A percentile compares a stretch with the other conserved stretches of the same genome.
Conservation (phyloP, 2,329 filamentous ascomycete species). For the Microsporum ferrugineum region DNA sequence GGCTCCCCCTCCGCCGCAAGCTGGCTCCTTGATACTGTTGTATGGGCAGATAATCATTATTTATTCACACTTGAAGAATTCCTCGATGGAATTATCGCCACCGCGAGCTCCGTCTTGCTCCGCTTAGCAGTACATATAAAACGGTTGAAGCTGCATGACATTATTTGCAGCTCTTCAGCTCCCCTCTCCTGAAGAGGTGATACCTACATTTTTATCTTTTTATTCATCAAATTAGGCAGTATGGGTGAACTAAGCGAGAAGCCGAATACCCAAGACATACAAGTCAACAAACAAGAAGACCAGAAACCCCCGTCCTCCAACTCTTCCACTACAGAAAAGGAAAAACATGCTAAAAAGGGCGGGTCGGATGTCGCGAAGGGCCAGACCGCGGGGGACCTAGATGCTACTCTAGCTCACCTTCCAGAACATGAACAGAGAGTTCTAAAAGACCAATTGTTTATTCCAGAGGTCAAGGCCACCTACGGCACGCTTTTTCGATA, state of each 20-base stretch:
- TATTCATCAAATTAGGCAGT: neutral
- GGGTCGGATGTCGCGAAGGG: constrained; percentile 33
- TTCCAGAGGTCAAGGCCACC: constrained; percentile 53
- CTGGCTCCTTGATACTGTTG: neutral
- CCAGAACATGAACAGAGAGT: constrained; percentile 55
- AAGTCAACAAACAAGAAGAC: neutral
- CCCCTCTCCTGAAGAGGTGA: neutral
- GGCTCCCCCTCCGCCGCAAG: neutral
- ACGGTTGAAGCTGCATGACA: neutral
- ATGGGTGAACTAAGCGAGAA: neutral
- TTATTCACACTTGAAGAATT: neutral
- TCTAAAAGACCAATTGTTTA: constrained; percentile 56
- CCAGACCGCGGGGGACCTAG: constrained; percentile 28
- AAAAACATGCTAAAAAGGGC: constrained; percentile 12
- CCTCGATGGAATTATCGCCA: neutral
- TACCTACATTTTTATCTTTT: neutral
- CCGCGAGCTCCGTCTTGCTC: neutral
- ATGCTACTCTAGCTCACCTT: constrained; percentile 50
- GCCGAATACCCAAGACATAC: neutral
- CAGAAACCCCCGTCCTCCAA: constrained; percentile 5
- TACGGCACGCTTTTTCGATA: constrained; percentile 58
- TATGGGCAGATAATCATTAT: neutral
- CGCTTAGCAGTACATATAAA: neutral
- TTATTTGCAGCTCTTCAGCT: neutral
- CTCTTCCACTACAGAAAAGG: constrained; percentile 6